These are phyloP conservation scores for Claviceps fusiformis DNA, from an alignment of 2,329 filamentous ascomycete genomes.

Conservation along the genomic window DNA sequence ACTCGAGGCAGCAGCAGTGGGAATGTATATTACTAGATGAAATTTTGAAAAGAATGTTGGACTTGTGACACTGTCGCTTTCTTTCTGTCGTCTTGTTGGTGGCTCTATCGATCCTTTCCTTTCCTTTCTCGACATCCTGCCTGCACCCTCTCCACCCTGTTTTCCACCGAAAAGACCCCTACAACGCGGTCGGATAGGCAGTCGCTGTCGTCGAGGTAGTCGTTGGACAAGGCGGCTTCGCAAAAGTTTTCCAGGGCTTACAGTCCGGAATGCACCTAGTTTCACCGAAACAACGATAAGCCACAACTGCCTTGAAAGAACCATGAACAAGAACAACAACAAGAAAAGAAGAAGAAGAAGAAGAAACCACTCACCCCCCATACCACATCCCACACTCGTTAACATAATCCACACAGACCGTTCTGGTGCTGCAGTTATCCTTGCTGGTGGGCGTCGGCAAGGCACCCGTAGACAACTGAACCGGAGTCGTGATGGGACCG, in stretches of 20 bases:
- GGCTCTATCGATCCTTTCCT: not conserved
- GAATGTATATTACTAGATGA: conserved; percentile 24
- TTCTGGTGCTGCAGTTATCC: conserved; percentile 14
- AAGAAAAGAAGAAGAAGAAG: not conserved
- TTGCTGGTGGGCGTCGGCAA: not conserved
- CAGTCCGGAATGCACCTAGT: conserved; percentile 14
- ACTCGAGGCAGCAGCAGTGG: conserved; percentile 16
- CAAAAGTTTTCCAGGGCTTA: conserved; percentile 7
- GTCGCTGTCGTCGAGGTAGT: not conserved
- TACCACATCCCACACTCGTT: conserved; percentile 14
- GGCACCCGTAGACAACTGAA: not conserved
- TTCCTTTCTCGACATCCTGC: not conserved
- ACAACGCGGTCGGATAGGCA: not conserved
- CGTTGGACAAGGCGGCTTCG: conserved; percentile 9
- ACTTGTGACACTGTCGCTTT: not conserved
- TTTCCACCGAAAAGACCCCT: not conserved
- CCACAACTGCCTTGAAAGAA: not conserved
- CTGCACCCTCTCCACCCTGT: not conserved
- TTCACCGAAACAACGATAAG: not conserved
- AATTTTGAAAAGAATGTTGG: not conserved
- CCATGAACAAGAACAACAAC: not conserved
- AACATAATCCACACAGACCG: conserved; percentile 12
- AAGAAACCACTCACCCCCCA: conserved; percentile 9
- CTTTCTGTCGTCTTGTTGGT: no score
- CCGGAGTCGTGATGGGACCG: not conserved